Base-by-base conservation (phyloP, 2,329 filamentous ascomycete genomes). In the Hypoxylon sp. region DNA sequence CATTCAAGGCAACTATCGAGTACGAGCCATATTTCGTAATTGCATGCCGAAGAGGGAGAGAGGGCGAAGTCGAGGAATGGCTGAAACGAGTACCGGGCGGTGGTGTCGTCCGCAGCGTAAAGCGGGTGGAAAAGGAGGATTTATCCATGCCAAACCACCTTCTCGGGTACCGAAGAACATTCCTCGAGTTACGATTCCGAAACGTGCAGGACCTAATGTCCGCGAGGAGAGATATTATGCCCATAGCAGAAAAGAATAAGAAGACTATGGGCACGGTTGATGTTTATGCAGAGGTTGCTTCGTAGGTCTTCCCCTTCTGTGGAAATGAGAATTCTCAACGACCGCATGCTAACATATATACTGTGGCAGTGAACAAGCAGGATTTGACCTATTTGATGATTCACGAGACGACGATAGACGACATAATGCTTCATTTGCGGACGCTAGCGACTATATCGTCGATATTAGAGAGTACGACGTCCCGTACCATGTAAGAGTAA, bases 381-480 rank as follows among this genome's bases (percentile, higher is more conserved):
- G 66, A 4, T 93, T 97, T 69, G 94, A 99, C 76, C 87, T 97
- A 68, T 97, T 96, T 84, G 93, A 97, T 71, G 89, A 93, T 72
- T 78, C 77, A 81, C 82, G 89, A 82, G 83, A 88, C 74, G 83
- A 91, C 71, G 89, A 94, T 72, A 83, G 81, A 86, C 86, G 87
- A 81, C 78, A 80, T 76, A 91, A 87, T 77, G 82, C 81, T 71
- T 79, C 80, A 61, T 87, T 91, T 75, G 79, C 87, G 63, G 92
- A 97, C 73, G 91, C 93, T 51, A 96, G 91, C 80, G 93, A 97
- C 80, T 97, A 88, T 73, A 91, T 99, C 80, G 83, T 97, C 75
- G 95, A 99, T 81, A 96, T 99, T 71, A 87, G 94, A 80, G 94
- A 99, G 78, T 99, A 96, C 73, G 94, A 99, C 74, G 95, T 99